These are phyloP conservation scores for Dendrobium officinale DNA, from an alignment of 106 monocot species.

Conservation along the genomic window DNA sequence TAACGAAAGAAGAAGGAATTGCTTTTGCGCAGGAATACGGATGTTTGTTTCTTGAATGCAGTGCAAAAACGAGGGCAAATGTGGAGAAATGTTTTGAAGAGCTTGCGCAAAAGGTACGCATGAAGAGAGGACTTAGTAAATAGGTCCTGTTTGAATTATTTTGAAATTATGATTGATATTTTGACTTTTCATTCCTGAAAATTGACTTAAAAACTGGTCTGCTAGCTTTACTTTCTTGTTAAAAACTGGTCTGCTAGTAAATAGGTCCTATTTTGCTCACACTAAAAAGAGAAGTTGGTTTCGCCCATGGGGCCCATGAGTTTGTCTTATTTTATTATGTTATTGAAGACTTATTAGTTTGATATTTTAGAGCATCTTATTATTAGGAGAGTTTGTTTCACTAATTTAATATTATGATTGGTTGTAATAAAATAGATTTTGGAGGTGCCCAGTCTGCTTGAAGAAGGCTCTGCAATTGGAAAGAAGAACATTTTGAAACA, in stretches of 20 bases:
- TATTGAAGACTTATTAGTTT: too few relatives aligned
- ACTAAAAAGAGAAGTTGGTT: too few relatives aligned
- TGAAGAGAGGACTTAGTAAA: background rate
- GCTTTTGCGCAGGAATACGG: constrained; percentile 49
- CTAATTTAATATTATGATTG: background rate
- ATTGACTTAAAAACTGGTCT: background rate
- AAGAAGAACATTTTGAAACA: constrained; percentile 50
- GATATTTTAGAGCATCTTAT: too few relatives aligned
- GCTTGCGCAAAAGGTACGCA: constrained; percentile 66
- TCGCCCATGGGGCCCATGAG: too few relatives aligned
- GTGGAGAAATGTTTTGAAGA: constrained; percentile 90
- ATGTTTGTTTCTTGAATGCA: constrained; percentile 79
- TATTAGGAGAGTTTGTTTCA: too few relatives aligned
- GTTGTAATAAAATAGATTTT: constrained; percentile 34
- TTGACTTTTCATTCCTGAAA: background rate
- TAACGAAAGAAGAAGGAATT: constrained; percentile 55
- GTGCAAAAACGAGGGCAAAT: constrained; percentile 81
- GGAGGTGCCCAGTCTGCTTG: constrained; percentile 55
- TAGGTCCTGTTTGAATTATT: background rate
- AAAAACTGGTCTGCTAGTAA: too few relatives aligned
- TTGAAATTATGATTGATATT: background rate
- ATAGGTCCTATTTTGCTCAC: too few relatives aligned
- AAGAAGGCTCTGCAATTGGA: constrained; percentile 44
- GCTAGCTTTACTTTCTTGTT: too few relatives aligned
- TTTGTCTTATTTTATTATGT: too few relatives aligned